Evolutionary conservation across 2,329 filamentous ascomycete genomes (phyloP).

Genomic region (Calonectria leucothoes): DNA sequence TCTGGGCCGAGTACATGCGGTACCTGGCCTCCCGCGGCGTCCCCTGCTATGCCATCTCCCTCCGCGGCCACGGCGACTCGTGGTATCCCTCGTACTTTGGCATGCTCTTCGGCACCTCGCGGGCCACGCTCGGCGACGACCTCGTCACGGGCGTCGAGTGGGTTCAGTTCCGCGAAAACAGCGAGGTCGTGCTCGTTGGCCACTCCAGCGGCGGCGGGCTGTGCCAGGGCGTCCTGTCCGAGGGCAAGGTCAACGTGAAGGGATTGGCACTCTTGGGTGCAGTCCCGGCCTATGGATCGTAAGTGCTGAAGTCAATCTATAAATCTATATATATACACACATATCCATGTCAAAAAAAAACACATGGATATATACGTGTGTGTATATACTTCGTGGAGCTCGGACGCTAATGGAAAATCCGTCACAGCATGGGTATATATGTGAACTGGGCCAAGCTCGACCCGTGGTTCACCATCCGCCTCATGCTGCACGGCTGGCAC

Average conservation of each 20-base stretch:
- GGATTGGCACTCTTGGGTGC: constrained; percentile 59
- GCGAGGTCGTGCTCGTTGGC: constrained; percentile 57
- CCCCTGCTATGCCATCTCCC: constrained; percentile 63
- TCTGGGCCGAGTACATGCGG: constrained; percentile 64
- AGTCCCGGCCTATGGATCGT: constrained; percentile 56
- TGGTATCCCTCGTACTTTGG: constrained; percentile 61
- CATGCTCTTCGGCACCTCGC: constrained; percentile 60
- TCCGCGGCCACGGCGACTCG: constrained; percentile 64
- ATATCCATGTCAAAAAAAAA: no score
- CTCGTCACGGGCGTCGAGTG: constrained; percentile 55
- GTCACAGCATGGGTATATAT: constrained; percentile 56
- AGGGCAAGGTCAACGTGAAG: constrained; percentile 52
- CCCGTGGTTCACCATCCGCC: constrained; percentile 59
- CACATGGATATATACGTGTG: neutral
- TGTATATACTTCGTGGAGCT: neutral
- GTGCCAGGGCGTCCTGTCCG: constrained; percentile 60
- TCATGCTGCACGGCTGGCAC: constrained; percentile 60
- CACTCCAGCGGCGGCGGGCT: constrained; percentile 65
- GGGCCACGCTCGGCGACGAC: constrained; percentile 56
- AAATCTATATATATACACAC: no score
- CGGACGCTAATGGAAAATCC: neutral
- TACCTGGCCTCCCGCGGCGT: constrained; percentile 58
- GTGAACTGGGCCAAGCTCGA: constrained; percentile 59
- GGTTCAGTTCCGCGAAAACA: constrained; percentile 43
- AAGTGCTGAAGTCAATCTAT: constrained; percentile 15